Percentiles rank a stretch among this genome's conserved stretches.
Conservation (phyloP, 306 rosid species). For the Acmispon strigosus region DNA sequence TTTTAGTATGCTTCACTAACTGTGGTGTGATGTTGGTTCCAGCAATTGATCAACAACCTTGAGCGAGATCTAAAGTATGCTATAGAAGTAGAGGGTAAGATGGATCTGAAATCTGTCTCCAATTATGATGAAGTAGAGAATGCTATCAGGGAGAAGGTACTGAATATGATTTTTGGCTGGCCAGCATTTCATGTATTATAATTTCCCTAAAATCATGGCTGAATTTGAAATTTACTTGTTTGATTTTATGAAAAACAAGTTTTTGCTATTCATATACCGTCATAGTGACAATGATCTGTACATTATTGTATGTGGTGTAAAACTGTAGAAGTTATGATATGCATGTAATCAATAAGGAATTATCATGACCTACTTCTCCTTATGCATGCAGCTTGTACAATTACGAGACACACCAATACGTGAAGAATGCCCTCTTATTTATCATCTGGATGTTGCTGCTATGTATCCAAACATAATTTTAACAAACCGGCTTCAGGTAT, state of each 20-base stretch:
- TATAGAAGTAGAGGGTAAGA: slow-evolving; percentile 85
- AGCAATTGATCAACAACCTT: slow-evolving; percentile 79
- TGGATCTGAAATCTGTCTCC: slow-evolving; percentile 72
- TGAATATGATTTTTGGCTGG: slow-evolving; percentile 22
- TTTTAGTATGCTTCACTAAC: slow-evolving; percentile 25
- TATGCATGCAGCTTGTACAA: slow-evolving; percentile 51
- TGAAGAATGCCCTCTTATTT: slow-evolving; percentile 91
- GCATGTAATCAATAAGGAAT: slow-evolving; percentile 1
- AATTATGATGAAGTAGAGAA: slow-evolving; percentile 88
- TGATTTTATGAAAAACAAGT: neutral
- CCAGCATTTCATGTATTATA: neutral
- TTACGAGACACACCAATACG: slow-evolving; percentile 74
- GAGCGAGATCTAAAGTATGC: slow-evolving; percentile 97
- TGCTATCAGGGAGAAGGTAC: slow-evolving; percentile 84
- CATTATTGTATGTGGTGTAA: neutral
- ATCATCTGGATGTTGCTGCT: slow-evolving; percentile 98
- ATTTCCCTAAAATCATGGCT: slow-evolving; percentile 1
- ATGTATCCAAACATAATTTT: slow-evolving; percentile 97
- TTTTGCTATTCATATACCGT: neutral
- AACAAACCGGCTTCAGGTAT: slow-evolving; percentile 98
- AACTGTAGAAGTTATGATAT: slow-evolving; percentile 7
- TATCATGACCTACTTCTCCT: slow-evolving; percentile 21
- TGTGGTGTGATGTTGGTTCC: slow-evolving; percentile 29
- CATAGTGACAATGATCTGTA: neutral
- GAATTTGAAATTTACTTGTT: neutral